A percentile compares a stretch with the other conserved stretches of the same genome.
These are phyloP conservation scores for Candida neerlandica DNA, from an alignment of 1,139 yeast species.

Conservation along the genomic window DNA sequence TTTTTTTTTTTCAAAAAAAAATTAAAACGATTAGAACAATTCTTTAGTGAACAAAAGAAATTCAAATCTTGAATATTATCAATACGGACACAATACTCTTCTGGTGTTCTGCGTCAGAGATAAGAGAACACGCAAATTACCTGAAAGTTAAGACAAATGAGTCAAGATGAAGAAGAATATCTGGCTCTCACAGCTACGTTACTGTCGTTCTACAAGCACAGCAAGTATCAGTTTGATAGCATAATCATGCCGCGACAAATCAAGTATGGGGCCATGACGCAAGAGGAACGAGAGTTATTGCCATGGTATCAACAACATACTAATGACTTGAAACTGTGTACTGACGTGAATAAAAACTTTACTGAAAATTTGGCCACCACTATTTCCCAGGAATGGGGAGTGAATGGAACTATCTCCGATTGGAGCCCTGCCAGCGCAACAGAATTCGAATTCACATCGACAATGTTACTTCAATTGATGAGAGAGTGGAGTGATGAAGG, in stretches of 20 bases:
- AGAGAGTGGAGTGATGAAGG: conserved; percentile 83
- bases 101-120: not conserved
- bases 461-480: conserved; percentile 62
- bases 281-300: conserved; percentile 44
- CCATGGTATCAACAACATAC: conserved; percentile 58
- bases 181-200: conserved; percentile 42
- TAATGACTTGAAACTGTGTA: conserved; percentile 44
- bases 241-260: conserved; percentile 38
- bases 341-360: conserved; percentile 53
- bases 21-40: too few relatives aligned
- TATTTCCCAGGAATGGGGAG: conserved; percentile 60
- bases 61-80: not conserved
- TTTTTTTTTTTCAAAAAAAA: too few relatives aligned
- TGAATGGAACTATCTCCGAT: conserved; percentile 29
- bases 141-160: conserved; percentile 8
- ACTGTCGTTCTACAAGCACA: conserved; percentile 39
- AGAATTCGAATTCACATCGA: conserved; percentile 64
- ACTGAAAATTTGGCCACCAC: conserved; percentile 46
- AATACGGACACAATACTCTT: not conserved
- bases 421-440: conserved; percentile 50
- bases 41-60: too few relatives aligned
- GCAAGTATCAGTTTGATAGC: conserved; percentile 37
- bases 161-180: conserved; percentile 35
- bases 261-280: conserved; percentile 33
- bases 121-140: not conserved